A percentile compares a stretch with the other conserved stretches of the same genome.
These are phyloP conservation scores for Hymenoscyphus linearis DNA, from an alignment of 2,329 filamentous ascomycete genomes.

Conservation along the genomic window DNA sequence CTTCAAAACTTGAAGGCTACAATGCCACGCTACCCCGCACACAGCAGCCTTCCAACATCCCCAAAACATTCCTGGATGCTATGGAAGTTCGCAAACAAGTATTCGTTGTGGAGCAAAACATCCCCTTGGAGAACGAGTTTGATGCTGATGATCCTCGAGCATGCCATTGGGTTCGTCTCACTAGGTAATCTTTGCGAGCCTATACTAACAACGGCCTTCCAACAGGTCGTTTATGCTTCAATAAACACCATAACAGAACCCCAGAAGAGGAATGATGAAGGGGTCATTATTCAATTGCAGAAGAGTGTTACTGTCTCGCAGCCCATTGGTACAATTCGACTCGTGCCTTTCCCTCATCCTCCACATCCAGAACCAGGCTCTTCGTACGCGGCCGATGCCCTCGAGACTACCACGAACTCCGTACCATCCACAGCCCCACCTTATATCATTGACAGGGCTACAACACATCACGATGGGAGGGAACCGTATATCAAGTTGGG, in stretches of 20 bases:
- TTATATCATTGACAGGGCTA: conserved; percentile 31
- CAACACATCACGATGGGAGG: conserved; percentile 50
- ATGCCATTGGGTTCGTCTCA: conserved; percentile 68
- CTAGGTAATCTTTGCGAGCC: not conserved
- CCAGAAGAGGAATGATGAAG: conserved; percentile 41
- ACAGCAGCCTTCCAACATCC: conserved; percentile 42
- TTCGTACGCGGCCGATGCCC: conserved; percentile 19
- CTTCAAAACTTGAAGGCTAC: conserved; percentile 45
- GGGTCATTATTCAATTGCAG: conserved; percentile 38
- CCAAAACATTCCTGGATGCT: conserved; percentile 55
- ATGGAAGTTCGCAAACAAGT: conserved; percentile 58
- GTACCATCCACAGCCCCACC: conserved; percentile 10
- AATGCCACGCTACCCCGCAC: conserved; percentile 36
- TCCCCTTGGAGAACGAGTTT: conserved; percentile 63
- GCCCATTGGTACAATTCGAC: conserved; percentile 35
- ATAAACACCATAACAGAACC: conserved; percentile 44
- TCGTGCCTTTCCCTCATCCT: conserved; percentile 54
- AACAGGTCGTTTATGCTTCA: conserved; percentile 56
- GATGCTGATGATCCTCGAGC: conserved; percentile 74
- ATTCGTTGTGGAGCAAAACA: conserved; percentile 54
- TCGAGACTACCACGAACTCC: conserved; percentile 16
- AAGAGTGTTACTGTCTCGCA: conserved; percentile 37
- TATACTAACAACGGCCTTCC: not conserved
- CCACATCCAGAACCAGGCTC: conserved; percentile 52
- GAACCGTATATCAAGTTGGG: conserved; percentile 83